Conservation (phyloP, 2,329 filamentous ascomycete genomes). For the Fusarium neocosmosporiellum region DNA sequence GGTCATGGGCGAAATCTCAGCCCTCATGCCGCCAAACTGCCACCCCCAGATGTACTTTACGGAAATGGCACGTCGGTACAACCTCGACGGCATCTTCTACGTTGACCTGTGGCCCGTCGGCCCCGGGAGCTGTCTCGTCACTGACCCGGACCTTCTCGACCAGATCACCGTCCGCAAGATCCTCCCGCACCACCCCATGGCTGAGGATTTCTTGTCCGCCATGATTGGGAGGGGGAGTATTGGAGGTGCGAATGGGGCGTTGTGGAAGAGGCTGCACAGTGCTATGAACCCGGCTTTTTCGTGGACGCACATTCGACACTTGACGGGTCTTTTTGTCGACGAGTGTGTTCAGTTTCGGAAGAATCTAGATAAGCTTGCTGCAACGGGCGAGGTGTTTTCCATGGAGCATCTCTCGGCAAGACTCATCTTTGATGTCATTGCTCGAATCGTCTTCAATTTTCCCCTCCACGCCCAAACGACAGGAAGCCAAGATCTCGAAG, state of each 20-base stretch:
- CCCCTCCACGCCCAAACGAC: slow-evolving; percentile 5
- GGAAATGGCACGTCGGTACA: slow-evolving; percentile 11
- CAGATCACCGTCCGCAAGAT: slow-evolving; percentile 3
- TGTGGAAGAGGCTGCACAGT: slow-evolving; percentile 9
- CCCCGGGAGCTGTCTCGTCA: not conserved
- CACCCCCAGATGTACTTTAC: slow-evolving; percentile 23
- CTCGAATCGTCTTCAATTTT: not conserved
- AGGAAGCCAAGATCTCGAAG: slow-evolving; percentile 6
- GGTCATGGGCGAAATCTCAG: slow-evolving; percentile 3
- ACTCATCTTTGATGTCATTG: slow-evolving; percentile 1
- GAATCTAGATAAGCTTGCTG: not conserved
- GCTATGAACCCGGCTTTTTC: slow-evolving; percentile 20
- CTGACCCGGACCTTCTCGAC: slow-evolving; percentile 9
- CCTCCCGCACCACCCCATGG: slow-evolving; percentile 5
- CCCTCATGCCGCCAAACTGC: slow-evolving; percentile 14
- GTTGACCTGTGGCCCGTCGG: slow-evolving; percentile 25
- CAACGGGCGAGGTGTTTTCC: slow-evolving; percentile 10
- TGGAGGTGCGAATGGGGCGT: not conserved
- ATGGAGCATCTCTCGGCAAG: slow-evolving; percentile 11
- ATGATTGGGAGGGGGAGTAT: slow-evolving; percentile 7
- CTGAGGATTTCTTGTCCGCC: not conserved
- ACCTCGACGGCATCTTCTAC: slow-evolving; percentile 19
- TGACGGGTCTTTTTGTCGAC: slow-evolving; percentile 12
- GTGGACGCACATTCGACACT: not conserved
- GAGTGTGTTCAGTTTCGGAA: not conserved